These are phyloP conservation scores for Termitomyces sp. DNA, from an alignment of 768 basidiomycete genomes.

Conservation along the genomic window DNA sequence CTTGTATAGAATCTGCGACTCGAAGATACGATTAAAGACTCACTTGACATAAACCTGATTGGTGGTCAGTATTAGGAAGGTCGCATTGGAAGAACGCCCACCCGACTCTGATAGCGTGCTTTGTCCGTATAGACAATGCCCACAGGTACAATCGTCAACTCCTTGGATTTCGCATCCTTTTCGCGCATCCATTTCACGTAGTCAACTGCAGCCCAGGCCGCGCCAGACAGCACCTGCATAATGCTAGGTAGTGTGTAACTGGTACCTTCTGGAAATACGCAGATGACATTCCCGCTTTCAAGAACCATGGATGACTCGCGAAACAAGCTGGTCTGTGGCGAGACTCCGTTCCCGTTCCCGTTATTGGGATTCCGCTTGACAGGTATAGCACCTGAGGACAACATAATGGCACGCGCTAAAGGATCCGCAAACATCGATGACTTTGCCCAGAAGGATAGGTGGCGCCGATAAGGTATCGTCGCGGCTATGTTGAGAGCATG, in stretches of 20 bases:
- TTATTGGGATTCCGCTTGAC: not conserved
- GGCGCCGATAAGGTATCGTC: constrained; percentile 54
- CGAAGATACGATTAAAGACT: not conserved
- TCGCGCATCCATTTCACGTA: constrained; percentile 39
- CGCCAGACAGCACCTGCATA: constrained; percentile 53
- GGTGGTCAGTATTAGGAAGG: not conserved
- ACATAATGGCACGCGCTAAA: constrained; percentile 42
- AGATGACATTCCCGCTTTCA: constrained; percentile 50
- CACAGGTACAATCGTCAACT: constrained; percentile 54
- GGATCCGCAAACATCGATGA: constrained; percentile 62
- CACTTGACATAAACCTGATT: not conserved
- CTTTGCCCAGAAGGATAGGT: constrained; percentile 69
- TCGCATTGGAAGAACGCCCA: not conserved
- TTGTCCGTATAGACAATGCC: constrained; percentile 70
- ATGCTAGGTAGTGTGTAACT: constrained; percentile 44
- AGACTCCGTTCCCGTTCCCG: not conserved
- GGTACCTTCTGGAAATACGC: constrained; percentile 66
- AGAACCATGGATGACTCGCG: constrained; percentile 50
- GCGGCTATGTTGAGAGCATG: constrained; percentile 28
- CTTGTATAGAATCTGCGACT: not conserved
- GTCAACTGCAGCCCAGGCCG: constrained; percentile 69
- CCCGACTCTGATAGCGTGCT: constrained; percentile 17
- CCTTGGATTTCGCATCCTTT: constrained; percentile 15
- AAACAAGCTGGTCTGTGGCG: constrained; percentile 46
- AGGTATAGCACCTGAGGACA: constrained; percentile 49